Base-by-base conservation (phyloP, 352 stramenopile genomes). In the Phytophthora constricta region DNA sequence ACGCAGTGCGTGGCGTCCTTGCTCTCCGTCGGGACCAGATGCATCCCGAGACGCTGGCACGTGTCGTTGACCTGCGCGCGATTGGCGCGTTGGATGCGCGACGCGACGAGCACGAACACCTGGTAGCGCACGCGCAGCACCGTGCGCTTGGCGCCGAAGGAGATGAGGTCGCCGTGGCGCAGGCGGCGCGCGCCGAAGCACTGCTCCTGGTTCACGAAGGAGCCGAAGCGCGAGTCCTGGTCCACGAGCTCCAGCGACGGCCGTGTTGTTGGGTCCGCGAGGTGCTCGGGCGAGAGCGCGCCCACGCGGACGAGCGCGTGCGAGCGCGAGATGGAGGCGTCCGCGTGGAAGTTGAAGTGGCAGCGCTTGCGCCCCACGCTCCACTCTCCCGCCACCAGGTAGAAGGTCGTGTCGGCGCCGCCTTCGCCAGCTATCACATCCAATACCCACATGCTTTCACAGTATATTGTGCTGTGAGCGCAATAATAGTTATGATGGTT, bases 131-230 rank as follows among this genome's bases (percentile, higher is more conserved):
- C 87, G 19, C 80, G 80, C 52, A 96, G 73, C 48, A 93, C 76
- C 42, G 85, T 93, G 54, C 80, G 83, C 67, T 95, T 95, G 58
- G 86, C 87, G 39, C 89, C 89, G 41, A 96, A 96, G 31, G 89
- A 89, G 64, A 96, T 77, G 48, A 83, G 64, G 62, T 96, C 89
- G 25, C 87, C 87, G 53, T 92, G 80, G 11, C 76, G 72, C 53
- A 91, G 72, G 41, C 66, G 70, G 7, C 75, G 72, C 57, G 85
- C 68, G 13, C 48, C 62, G 49, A 87, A 76, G 55, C 68, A 80
- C 46, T 93, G 82, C 45, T 93, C 73, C 33, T 90, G 75, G 64
- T 96, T 96, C 45, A 96, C 84, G 58, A 94, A 96, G 20, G 89
- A 93, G 39, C 89, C 89, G 63, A 96, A 96, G 63, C 89, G 89